Percentiles rank a stretch among this genome's conserved stretches.
Conservation (phyloP, 495 filamentous ascomycete genomes). For the Penicillium fimorum region DNA sequence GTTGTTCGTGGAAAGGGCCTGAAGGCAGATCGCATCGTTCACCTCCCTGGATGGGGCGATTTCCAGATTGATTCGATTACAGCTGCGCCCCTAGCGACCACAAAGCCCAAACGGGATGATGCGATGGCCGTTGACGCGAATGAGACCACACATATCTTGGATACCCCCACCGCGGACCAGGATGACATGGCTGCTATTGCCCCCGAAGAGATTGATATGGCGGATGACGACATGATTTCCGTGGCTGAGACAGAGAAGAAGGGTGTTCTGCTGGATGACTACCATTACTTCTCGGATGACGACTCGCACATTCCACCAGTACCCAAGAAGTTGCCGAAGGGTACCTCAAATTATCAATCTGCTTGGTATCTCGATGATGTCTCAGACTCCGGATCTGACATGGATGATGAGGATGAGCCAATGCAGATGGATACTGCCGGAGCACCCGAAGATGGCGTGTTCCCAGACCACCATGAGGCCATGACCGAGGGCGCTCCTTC, state of each 20-base stretch:
- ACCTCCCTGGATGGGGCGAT: constrained; percentile 91
- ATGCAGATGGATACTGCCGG: constrained; percentile 50
- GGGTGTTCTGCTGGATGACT: constrained; percentile 90
- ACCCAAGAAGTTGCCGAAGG: constrained; percentile 79
- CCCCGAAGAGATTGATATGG: constrained; percentile 78
- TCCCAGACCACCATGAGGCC: constrained; percentile 65
- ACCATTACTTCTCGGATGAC: constrained; percentile 97
- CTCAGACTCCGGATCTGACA: constrained; percentile 83
- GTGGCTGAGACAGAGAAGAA: constrained; percentile 58
- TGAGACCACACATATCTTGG: constrained; percentile 54
- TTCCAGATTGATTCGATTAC: constrained; percentile 91
- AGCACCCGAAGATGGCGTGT: constrained; percentile 74
- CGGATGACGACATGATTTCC: constrained; percentile 60
- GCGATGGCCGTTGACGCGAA: constrained; percentile 66
- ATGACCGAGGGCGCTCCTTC: constrained; percentile 77
- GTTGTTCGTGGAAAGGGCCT: constrained; percentile 81
- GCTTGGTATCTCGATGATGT: constrained; percentile 90
- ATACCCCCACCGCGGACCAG: constrained; percentile 68
- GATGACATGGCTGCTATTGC: constrained; percentile 82
- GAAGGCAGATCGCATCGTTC: constrained; percentile 84
- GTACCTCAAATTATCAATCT: constrained; percentile 89
- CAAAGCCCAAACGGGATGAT: constrained; percentile 59
- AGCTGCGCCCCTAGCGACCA: constrained; percentile 57
- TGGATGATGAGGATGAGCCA: constrained; percentile 61
- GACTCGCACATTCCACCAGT: constrained; percentile 59